A percentile compares a stretch with the other conserved stretches of the same genome.
phyloP scores from a whole-genome alignment of 106 monocot species.

The Ottelia alismoides region DNA sequence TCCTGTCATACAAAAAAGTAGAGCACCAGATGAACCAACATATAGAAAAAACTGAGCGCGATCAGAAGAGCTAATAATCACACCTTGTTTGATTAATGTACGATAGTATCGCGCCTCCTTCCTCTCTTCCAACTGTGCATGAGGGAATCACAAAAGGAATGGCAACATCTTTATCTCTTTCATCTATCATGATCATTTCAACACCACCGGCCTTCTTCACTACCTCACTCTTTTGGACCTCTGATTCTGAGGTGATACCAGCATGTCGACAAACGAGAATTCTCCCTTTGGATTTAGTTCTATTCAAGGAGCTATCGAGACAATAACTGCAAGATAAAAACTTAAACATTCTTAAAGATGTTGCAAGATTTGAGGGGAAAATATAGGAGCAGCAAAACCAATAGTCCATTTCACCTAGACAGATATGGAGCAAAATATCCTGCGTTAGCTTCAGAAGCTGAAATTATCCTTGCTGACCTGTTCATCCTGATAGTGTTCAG shows the following conservation, averaged over 20 bases:
- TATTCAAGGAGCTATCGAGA: slow-evolving; percentile 77
- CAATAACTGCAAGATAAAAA: slow-evolving; percentile 57
- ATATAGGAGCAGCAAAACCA: too few species aligned
- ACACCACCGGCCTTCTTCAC: slow-evolving; percentile 68
- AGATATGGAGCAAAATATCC: slow-evolving; percentile 85
- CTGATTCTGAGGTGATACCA: slow-evolving; percentile 58
- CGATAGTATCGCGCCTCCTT: slow-evolving; percentile 51
- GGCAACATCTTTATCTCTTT: slow-evolving; percentile 52
- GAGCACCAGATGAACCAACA: background rate
- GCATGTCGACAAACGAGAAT: slow-evolving; percentile 57
- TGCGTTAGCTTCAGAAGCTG: slow-evolving; percentile 64
- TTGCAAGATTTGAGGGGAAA: too few species aligned
- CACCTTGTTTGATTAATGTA: slow-evolving; percentile 76
- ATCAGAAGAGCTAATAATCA: background rate
- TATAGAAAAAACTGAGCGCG: background rate
- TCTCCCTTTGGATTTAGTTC: slow-evolving; percentile 59
- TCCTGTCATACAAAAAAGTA: slow-evolving; percentile 19
- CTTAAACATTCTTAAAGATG: too few species aligned
- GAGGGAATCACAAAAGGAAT: slow-evolving; percentile 65
- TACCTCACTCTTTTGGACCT: slow-evolving; percentile 44
- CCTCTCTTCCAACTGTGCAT: slow-evolving; percentile 27
- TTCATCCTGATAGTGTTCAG: slow-evolving; percentile 56
- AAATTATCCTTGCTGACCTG: slow-evolving; percentile 32
- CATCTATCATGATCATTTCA: slow-evolving; percentile 87
- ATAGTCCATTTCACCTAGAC: slow-evolving; percentile 44